Percentiles rank a stretch among this genome's conserved stretches.
Evolutionary conservation across 768 basidiomycete genomes (phyloP).

Genomic region (Lentinus tigrinus): DNA sequence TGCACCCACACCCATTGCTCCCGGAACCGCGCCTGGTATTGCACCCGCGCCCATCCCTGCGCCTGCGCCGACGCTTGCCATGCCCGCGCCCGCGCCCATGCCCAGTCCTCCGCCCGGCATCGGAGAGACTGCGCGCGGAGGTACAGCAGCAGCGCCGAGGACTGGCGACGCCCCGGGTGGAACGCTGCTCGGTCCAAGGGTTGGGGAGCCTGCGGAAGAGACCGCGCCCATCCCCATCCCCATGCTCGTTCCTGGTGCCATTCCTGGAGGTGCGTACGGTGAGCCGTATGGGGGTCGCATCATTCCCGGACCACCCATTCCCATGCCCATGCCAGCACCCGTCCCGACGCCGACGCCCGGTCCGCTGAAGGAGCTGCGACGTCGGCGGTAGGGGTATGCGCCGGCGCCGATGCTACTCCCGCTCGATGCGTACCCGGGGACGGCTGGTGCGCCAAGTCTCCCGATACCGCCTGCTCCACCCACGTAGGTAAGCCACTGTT

Average conservation of each 20-base stretch:
- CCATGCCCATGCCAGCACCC: background rate
- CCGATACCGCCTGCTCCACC: background rate
- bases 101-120: background rate
- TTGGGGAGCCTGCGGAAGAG: background rate
- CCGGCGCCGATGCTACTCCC: background rate
- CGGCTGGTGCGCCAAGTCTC: background rate
- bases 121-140: too few relatives aligned
- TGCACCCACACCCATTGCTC: background rate
- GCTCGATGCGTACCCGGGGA: background rate
- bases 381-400: conserved; percentile 1
- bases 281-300: too few relatives aligned
- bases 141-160: too few relatives aligned
- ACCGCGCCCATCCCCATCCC: background rate
- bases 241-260: background rate
- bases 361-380: conserved; percentile 4
- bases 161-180: too few relatives aligned
- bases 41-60: background rate
- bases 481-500: background rate
- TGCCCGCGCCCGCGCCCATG: background rate
- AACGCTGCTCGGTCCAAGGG: background rate
- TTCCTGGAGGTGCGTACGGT: too few relatives aligned
- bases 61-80: background rate
- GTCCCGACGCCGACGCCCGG: background rate
- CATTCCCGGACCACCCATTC: too few relatives aligned
- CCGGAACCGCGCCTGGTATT: background rate